phyloP scores from a whole-genome alignment of 805 yeast genomes.

The Saturnispora kantuleensis region DNA sequence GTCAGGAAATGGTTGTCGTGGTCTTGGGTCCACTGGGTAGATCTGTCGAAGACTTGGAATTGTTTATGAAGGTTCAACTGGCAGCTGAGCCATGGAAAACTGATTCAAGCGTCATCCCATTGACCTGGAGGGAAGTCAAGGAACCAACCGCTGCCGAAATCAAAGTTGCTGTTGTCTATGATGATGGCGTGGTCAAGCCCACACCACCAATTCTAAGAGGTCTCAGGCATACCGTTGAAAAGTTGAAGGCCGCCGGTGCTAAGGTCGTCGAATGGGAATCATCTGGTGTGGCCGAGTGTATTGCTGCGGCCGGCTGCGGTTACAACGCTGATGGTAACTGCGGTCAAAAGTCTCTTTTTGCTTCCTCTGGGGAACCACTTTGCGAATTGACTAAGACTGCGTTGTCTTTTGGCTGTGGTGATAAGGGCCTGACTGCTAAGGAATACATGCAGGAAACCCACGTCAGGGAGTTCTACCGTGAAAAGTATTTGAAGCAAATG shows the following conservation, averaged over 20 bases:
- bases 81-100: slow-evolving; percentile 45
- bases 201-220: slow-evolving; percentile 36
- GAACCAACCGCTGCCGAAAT: slow-evolving; percentile 27
- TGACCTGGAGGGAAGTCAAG: slow-evolving; percentile 39
- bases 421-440: slow-evolving; percentile 31
- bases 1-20: slow-evolving; percentile 36
- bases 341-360: slow-evolving; percentile 36
- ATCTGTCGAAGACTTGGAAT: slow-evolving; percentile 38
- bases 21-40: slow-evolving; percentile 41
- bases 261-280: slow-evolving; percentile 43
- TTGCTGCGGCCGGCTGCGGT: slow-evolving; percentile 40
- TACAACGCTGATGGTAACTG: slow-evolving; percentile 56
- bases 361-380: slow-evolving; percentile 58
- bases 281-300: slow-evolving; percentile 41
- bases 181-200: slow-evolving; percentile 41
- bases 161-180: slow-evolving; percentile 38
- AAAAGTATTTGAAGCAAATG: slow-evolving; percentile 40
- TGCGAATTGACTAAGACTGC: slow-evolving; percentile 43
- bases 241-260: slow-evolving; percentile 45
- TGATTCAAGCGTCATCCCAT: slow-evolving; percentile 38
- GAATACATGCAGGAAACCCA: slow-evolving; percentile 40
- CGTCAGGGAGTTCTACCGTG: slow-evolving; percentile 43
- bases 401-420: slow-evolving; percentile 47
- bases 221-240: slow-evolving; percentile 39
- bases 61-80: slow-evolving; percentile 36